Evolutionary conservation across 169 alveolate species (phyloP).

Genomic region (Plasmodium knowlesi): DNA sequence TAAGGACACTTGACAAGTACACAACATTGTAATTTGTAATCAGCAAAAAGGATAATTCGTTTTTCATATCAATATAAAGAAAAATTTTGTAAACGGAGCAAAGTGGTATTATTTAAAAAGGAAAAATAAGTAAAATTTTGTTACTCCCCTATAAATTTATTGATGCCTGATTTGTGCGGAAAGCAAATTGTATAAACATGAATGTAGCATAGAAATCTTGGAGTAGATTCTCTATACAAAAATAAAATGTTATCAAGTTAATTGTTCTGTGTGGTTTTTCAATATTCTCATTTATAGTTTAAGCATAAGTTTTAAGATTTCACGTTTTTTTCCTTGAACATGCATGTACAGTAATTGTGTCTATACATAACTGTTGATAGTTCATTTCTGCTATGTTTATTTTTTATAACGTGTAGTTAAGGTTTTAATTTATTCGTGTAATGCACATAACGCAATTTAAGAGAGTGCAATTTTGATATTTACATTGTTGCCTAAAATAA

Average conservation of each 20-base stretch:
- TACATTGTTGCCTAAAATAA: not conserved
- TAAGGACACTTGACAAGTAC: constrained; percentile 1
- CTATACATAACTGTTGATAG: not conserved
- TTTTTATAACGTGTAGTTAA: not conserved
- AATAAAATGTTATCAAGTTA: not conserved
- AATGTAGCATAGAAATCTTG: not conserved
- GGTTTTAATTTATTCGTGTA: not conserved
- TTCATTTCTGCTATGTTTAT: not conserved
- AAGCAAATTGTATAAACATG: not conserved
- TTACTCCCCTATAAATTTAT: not conserved
- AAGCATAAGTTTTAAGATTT: not conserved
- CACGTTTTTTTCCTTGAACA: not conserved
- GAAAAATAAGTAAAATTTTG: not conserved
- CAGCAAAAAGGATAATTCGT: not conserved
- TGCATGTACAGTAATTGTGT: not conserved
- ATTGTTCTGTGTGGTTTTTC: not conserved
- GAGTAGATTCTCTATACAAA: constrained; percentile 1
- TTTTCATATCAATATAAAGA: not conserved
- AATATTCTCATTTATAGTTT: not conserved
- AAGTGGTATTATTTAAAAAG: not conserved
- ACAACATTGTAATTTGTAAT: not conserved
- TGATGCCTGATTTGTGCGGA: not conserved
- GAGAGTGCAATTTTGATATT: not conserved
- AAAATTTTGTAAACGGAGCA: not conserved
- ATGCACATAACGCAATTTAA: not conserved